Conservation (phyloP, 2,329 filamentous ascomycete species). For the Aspergillus chevalieri region DNA sequence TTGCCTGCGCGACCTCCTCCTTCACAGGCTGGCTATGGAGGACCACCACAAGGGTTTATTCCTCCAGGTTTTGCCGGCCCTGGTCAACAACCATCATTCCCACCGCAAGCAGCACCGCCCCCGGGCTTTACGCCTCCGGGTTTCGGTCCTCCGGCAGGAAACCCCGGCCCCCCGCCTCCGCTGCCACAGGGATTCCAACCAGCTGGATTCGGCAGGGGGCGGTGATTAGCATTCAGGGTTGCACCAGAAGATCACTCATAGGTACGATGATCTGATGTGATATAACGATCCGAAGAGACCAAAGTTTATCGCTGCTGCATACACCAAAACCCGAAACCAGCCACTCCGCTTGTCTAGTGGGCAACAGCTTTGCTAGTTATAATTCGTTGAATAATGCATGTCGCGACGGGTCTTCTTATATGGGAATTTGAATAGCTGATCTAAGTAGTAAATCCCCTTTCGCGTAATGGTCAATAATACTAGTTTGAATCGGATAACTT, state of each 20-base stretch:
- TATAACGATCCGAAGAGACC: conserved; percentile 5
- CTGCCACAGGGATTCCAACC: conserved; percentile 41
- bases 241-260: neutral
- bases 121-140: conserved; percentile 49
- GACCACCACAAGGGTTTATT: conserved; percentile 46
- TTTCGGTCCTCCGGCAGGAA: conserved; percentile 34
- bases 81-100: conserved; percentile 23
- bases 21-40: conserved; percentile 61
- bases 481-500: neutral
- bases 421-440: neutral
- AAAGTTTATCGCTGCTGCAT: neutral
- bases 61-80: conserved; percentile 33
- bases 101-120: conserved; percentile 40
- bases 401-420: neutral
- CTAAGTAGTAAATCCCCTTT: neutral
- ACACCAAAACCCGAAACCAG: neutral
- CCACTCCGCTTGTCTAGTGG: neutral
- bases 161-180: conserved; percentile 25
- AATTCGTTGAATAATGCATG: neutral
- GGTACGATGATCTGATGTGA: conserved; percentile 4
- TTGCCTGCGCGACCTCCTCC: conserved; percentile 65
- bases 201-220: conserved; percentile 31
- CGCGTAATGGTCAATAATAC: neutral
- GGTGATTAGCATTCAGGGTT: conserved; percentile 19
- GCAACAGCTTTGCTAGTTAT: neutral